Conservation (phyloP, 2,329 filamentous ascomycete genomes). For the Orbilia javanica region DNA sequence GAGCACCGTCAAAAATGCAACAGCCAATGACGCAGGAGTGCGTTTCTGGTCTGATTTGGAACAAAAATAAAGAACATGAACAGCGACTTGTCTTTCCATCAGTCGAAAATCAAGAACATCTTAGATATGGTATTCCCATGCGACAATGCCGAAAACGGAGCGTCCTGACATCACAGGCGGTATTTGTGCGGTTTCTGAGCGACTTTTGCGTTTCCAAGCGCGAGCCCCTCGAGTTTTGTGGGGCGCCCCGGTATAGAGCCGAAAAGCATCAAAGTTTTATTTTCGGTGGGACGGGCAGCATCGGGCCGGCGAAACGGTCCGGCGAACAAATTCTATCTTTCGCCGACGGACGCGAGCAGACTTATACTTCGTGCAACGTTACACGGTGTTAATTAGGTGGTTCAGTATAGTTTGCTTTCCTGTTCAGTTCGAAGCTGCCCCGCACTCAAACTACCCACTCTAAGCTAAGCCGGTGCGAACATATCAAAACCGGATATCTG, state of each 20-base stretch:
- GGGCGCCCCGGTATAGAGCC: not conserved
- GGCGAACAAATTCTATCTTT: not conserved
- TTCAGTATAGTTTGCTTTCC: not conserved
- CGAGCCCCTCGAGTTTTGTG: not conserved
- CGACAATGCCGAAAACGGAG: conserved; percentile 9
- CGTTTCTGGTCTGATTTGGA: not conserved
- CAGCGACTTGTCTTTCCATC: too few species aligned
- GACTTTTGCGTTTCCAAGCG: conserved; percentile 8
- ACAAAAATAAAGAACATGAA: too few species aligned
- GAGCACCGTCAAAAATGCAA: conserved; percentile 1
- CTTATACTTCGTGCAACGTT: not conserved
- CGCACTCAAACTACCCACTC: too few species aligned
- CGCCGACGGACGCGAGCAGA: not conserved
- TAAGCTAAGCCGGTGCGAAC: too few species aligned
- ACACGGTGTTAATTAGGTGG: not conserved
- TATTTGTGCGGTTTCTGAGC: not conserved
- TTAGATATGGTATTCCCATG: not conserved
- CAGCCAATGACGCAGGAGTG: not conserved
- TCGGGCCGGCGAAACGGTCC: not conserved
- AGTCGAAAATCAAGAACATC: too few species aligned
- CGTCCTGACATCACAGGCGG: not conserved
- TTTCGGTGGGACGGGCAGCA: not conserved
- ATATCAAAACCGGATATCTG: too few species aligned
- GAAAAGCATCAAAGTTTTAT: not conserved
- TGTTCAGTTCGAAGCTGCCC: too few species aligned